Base-by-base conservation (phyloP, 305 asterid genomes). In the Coffea humblotiana region DNA sequence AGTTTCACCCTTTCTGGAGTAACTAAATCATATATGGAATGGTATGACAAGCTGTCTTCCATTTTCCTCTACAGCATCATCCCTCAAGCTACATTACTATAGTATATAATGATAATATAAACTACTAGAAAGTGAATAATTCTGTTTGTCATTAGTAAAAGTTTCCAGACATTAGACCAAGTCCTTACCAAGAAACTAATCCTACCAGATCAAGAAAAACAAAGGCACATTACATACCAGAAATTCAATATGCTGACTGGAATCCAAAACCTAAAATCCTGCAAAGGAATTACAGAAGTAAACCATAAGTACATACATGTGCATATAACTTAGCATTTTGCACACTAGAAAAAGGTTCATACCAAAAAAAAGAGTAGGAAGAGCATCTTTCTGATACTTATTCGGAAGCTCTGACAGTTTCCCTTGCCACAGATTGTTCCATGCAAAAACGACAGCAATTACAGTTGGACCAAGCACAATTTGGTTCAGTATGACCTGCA, bases 391-490 rank as follows among this genome's bases (percentile, higher is more conserved):
- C 85, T 85, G 89, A 89, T 95, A 95, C 83, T 92, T 95, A 67
- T 89, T 83, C n/a, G 99, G 98, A 86, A 95, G 97, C 83, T 95
- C 97, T 21, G 92, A 84, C 80, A 93, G 91, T 87, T 88, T 95
- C 81, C 98, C 97, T 78, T 71, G 92, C 97, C 98, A 95, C 80
- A 95, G 79, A 85, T 91, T 92, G 76, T 93, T 93, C 99, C 99
- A 95, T 4, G 97, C 98, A 85, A 94, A 95, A 81, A 95, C 78
- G 79, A 90, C 95, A 80, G 90, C 97, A 85, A 95, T 94, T 40
- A 95, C 99, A 70, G 83, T 40, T 60, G 99, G 99, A 73, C 99
- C 99, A 71, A 95, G 90, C 58, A 90, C 87, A 72, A 93, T 80
- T 88, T 95, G 99, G 87, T 95, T 95, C 71, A 93, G 71, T 47